Evolutionary conservation across 805 yeast genomes (phyloP).

Genomic region (Barnettozyma californica): DNA sequence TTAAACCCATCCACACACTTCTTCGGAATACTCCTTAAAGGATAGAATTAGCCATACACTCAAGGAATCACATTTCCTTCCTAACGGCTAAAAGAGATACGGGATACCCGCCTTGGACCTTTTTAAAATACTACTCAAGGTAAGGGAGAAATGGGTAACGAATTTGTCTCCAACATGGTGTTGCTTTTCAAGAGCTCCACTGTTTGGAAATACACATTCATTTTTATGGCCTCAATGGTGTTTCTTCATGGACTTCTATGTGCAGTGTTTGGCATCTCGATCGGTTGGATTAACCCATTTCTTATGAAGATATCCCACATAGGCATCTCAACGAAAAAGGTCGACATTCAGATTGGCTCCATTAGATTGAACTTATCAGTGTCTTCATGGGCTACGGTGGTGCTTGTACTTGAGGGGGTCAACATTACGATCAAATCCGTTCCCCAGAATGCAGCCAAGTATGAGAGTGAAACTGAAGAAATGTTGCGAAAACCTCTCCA

Average conservation of each 20-base stretch:
- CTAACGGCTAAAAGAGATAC: too few relatives aligned
- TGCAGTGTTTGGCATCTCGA: conserved; percentile 22
- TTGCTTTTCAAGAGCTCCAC: background rate
- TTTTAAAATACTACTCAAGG: background rate
- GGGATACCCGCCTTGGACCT: background rate
- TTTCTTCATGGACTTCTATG: conserved; percentile 10
- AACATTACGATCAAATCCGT: background rate
- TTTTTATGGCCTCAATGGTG: background rate
- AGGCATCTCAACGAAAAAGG: conserved; percentile 7
- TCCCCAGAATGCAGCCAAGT: background rate
- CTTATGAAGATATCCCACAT: conserved; percentile 18
- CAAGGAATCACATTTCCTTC: background rate
- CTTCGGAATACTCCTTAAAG: background rate
- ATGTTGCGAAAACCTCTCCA: background rate
- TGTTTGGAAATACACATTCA: conserved; percentile 1
- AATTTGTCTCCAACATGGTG: background rate
- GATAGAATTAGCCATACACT: background rate
- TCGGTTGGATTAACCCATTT: conserved; percentile 27
- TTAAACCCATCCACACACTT: background rate
- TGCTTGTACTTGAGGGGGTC: conserved; percentile 18
- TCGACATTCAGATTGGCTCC: conserved; percentile 12
- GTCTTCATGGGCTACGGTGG: conserved; percentile 13
- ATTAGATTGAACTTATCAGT: conserved; percentile 14
- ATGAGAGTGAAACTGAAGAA: background rate
- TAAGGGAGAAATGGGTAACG: background rate